Evolutionary conservation across 345 rosid genomes (phyloP).

Genomic region (Rhizophora apiculata): DNA sequence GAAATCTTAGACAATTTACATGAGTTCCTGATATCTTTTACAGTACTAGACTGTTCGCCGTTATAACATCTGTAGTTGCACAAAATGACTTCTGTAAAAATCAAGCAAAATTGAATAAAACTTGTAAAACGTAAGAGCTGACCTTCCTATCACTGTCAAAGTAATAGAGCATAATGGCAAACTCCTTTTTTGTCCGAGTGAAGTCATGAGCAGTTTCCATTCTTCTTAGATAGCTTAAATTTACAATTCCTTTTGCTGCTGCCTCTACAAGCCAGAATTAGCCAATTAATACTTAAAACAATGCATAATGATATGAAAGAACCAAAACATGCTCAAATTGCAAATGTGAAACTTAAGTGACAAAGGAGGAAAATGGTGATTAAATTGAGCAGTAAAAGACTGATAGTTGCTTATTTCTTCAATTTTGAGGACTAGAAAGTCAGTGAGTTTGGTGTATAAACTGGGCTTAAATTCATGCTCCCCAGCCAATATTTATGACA

Average conservation of each 20-base stretch:
- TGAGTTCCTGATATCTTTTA: too few species aligned
- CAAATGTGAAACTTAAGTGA: not conserved
- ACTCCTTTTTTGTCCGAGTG: constrained; percentile 61
- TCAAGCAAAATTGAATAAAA: not conserved
- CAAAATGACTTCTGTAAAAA: too few species aligned
- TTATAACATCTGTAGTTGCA: too few species aligned
- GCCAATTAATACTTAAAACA: constrained; percentile 3
- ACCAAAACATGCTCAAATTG: not conserved
- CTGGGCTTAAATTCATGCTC: too few species aligned
- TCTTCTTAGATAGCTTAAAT: constrained; percentile 43
- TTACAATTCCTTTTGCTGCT: constrained; percentile 66
- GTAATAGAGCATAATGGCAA: constrained; percentile 65
- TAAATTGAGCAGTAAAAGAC: not conserved
- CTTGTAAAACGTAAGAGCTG: constrained; percentile 8
- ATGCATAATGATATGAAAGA: not conserved
- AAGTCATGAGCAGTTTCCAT: constrained; percentile 69
- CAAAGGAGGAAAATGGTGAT: not conserved
- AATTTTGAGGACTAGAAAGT: not conserved
- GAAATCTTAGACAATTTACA: not conserved
- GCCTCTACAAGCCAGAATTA: constrained; percentile 39
- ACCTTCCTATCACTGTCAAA: constrained; percentile 77
- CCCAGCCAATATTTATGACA: too few species aligned
- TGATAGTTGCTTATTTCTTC: not conserved
- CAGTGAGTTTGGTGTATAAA: not conserved
- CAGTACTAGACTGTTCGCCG: too few species aligned